Evolutionary conservation across 1,284 basidiomycete species (phyloP).

Genomic region (Ceratobasidium theobromae): DNA sequence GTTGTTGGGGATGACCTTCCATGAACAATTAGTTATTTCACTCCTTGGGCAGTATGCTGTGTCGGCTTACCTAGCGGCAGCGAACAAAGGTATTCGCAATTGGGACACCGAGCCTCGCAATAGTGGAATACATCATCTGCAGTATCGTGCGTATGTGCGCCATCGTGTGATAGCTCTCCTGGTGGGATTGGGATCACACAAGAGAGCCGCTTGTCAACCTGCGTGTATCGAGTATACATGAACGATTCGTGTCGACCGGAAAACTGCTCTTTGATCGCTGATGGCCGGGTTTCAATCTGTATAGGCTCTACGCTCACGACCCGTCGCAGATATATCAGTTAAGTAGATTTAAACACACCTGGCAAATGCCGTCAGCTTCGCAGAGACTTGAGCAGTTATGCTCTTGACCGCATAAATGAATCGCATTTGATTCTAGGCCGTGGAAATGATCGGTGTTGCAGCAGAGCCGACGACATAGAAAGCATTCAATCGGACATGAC

Average conservation of each 20-base stretch:
- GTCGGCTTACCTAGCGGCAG: conserved; percentile 51
- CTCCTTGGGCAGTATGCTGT: not conserved
- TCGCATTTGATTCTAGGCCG: conserved; percentile 45
- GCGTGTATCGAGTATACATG: conserved; percentile 47
- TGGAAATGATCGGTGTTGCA: conserved; percentile 55
- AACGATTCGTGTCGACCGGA: conserved; percentile 51
- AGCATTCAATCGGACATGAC: conserved; percentile 56
- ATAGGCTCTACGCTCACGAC: conserved; percentile 47
- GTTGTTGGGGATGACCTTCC: conserved; percentile 58
- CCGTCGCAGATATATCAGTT: no score
- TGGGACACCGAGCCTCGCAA: conserved; percentile 57
- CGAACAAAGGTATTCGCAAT: conserved; percentile 61
- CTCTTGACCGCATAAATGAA: conserved; percentile 64
- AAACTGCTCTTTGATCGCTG: conserved; percentile 54
- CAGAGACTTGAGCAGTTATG: conserved; percentile 45
- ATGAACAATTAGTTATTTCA: conserved; percentile 38
- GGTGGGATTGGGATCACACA: conserved; percentile 53
- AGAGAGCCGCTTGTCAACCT: conserved; percentile 49
- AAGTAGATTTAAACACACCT: not conserved
- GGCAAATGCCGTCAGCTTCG: conserved; percentile 41
- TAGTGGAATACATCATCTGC: conserved; percentile 51
- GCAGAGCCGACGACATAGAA: conserved; percentile 58
- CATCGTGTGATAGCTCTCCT: conserved; percentile 49
- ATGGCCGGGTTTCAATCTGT: conserved; percentile 59
- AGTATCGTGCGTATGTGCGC: conserved; percentile 52